phyloP scores from a whole-genome alignment of 352 stramenopile genomes.

The Phytopythium helicoides region DNA sequence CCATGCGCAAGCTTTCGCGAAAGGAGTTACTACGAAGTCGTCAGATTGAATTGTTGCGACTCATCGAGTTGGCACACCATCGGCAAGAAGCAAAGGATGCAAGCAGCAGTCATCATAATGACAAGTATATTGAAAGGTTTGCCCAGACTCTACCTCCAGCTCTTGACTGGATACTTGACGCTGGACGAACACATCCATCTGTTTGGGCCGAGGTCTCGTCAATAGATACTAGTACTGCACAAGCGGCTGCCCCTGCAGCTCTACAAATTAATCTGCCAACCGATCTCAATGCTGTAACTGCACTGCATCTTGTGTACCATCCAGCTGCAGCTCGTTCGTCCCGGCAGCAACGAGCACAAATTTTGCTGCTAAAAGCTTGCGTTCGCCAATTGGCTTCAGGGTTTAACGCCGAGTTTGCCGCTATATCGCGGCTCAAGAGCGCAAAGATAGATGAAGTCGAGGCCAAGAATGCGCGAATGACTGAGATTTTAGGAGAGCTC shows the following conservation, averaged over 20 bases:
- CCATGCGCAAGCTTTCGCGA: slow-evolving; percentile 56
- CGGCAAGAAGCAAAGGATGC: slow-evolving; percentile 41
- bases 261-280: not conserved
- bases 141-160: slow-evolving; percentile 13
- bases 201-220: slow-evolving; percentile 24
- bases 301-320: slow-evolving; percentile 86
- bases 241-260: slow-evolving; percentile 4
- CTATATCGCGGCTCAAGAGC: slow-evolving; percentile 70
- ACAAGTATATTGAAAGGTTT: not conserved
- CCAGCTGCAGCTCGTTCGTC: slow-evolving; percentile 73
- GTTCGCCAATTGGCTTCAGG: slow-evolving; percentile 57
- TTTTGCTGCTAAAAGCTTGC: slow-evolving; percentile 75
- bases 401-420: slow-evolving; percentile 89
- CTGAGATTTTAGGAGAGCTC: slow-evolving; percentile 83
- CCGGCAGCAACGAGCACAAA: slow-evolving; percentile 86
- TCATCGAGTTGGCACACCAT: slow-evolving; percentile 63
- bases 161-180: slow-evolving; percentile 59
- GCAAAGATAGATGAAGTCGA: slow-evolving; percentile 86
- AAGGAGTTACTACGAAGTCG: slow-evolving; percentile 45
- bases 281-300: slow-evolving; percentile 37
- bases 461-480: slow-evolving; percentile 85
- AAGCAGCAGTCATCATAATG: not conserved
- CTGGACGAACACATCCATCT: slow-evolving; percentile 43
- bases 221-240: slow-evolving; percentile 2
- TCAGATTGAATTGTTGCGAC: slow-evolving; percentile 56